Percentiles rank a stretch among this genome's conserved stretches.
These are phyloP conservation scores for Dimocarpus longan DNA, from an alignment of 345 rosid genomes.

Conservation along the genomic window DNA sequence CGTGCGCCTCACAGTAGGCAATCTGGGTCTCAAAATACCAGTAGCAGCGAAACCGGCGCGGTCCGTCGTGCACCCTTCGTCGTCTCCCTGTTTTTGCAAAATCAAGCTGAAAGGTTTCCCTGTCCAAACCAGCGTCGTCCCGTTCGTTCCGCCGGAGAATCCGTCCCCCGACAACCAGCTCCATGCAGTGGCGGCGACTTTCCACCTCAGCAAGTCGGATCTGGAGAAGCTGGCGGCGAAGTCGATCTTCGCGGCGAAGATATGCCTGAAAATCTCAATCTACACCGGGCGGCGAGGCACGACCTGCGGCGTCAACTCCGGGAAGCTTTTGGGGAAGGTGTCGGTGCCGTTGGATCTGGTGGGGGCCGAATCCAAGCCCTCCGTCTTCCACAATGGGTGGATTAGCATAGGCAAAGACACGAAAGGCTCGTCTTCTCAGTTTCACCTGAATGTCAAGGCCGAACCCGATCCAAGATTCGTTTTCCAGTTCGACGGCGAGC, in stretches of 20 bases:
- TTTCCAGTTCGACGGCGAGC: constrained; percentile 96
- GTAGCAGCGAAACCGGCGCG: constrained; percentile 62
- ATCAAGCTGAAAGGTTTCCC: constrained; percentile 73
- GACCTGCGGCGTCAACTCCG: constrained; percentile 74
- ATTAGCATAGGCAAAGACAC: constrained; percentile 63
- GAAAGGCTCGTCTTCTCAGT: constrained; percentile 55
- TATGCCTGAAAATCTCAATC: constrained; percentile 55
- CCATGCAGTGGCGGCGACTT: constrained; percentile 60
- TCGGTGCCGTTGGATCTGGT: constrained; percentile 77
- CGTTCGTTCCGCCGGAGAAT: constrained; percentile 55
- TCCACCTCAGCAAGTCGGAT: constrained; percentile 71
- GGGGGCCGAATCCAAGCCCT: constrained; percentile 51
- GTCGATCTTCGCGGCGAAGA: constrained; percentile 62
- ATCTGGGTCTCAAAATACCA: constrained; percentile 74
- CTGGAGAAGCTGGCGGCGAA: constrained; percentile 57
- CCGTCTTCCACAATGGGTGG: constrained; percentile 80
- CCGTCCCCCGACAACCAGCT: constrained; percentile 39
- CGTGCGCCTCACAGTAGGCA: constrained; percentile 72
- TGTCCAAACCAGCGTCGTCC: constrained; percentile 63
- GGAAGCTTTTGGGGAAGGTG: constrained; percentile 69
- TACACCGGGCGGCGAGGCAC: constrained; percentile 78
- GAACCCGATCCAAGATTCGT: constrained; percentile 96
- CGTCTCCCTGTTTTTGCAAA: constrained; percentile 81
- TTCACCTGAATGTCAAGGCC: constrained; percentile 74
- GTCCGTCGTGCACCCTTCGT: constrained; percentile 80